Conservation (phyloP, 1,139 yeast species). For the Zygoascus meyerae region DNA sequence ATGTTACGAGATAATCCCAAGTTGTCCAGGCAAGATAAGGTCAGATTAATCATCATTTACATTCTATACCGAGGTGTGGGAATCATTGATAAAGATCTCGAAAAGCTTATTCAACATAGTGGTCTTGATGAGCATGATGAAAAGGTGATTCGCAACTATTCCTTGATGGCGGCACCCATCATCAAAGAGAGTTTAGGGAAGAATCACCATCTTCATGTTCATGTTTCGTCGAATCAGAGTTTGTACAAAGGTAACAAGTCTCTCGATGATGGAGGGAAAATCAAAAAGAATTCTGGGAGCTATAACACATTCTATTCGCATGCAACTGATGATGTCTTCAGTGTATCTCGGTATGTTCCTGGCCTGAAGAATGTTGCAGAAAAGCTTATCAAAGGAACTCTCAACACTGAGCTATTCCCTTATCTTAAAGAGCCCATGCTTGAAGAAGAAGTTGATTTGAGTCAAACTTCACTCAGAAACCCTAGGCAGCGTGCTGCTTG, state of each 20-base stretch:
- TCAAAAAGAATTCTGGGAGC: conserved; percentile 28
- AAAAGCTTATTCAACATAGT: conserved; percentile 64
- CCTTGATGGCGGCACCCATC: conserved; percentile 59
- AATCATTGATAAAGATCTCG: conserved; percentile 63
- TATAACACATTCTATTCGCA: conserved; percentile 47
- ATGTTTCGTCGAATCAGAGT: conserved; percentile 1
- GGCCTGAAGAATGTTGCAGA: conserved; percentile 59
- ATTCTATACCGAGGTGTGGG: conserved; percentile 77
- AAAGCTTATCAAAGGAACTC: conserved; percentile 41
- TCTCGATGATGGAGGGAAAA: conserved; percentile 14
- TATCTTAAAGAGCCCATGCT: conserved; percentile 71
- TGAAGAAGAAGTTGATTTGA: conserved; percentile 40
- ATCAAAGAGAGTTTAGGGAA: conserved; percentile 41
- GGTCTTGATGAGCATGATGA: conserved; percentile 58
- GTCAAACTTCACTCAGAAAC: conserved; percentile 52
- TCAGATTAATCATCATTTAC: conserved; percentile 72
- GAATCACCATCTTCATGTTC: conserved; percentile 6
- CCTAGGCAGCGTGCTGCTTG: conserved; percentile 76
- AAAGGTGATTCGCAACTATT: conserved; percentile 58
- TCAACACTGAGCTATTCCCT: conserved; percentile 61
- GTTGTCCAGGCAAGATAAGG: conserved; percentile 55
- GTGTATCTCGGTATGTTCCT: conserved; percentile 73
- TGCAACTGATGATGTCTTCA: conserved; percentile 61
- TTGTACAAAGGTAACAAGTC: conserved; percentile 4
- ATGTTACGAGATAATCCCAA: conserved; percentile 47